phyloP scores from a whole-genome alignment of 2,329 filamentous ascomycete genomes.

The Parastagonospora avenae region DNA sequence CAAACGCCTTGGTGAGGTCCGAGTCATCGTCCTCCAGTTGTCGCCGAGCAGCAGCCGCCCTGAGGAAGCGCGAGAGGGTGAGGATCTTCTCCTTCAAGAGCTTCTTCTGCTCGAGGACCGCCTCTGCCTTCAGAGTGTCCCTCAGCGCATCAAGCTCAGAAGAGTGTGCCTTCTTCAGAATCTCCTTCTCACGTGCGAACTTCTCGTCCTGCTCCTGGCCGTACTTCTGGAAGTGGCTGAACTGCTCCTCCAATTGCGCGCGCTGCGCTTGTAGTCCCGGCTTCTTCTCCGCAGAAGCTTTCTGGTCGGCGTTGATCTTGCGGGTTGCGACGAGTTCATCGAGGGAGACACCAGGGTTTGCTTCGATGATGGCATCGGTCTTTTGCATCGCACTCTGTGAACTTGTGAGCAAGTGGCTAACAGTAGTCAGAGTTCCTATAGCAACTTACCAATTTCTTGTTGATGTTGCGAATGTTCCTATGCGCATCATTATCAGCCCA shows the following conservation, averaged over 20 bases:
- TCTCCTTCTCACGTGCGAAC: slow-evolving; percentile 62
- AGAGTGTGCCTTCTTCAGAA: slow-evolving; percentile 61
- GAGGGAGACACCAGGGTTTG: slow-evolving; percentile 72
- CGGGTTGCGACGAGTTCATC: slow-evolving; percentile 73
- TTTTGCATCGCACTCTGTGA: slow-evolving; percentile 71
- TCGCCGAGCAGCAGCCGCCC: slow-evolving; percentile 75
- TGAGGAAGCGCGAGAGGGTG: slow-evolving; percentile 77
- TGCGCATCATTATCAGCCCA: slow-evolving; percentile 18
- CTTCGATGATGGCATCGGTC: slow-evolving; percentile 70
- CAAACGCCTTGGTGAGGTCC: slow-evolving; percentile 80
- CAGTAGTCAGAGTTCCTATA: slow-evolving; percentile 1
- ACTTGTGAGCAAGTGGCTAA: slow-evolving; percentile 23
- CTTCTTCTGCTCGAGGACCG: slow-evolving; percentile 53
- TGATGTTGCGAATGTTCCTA: slow-evolving; percentile 88
- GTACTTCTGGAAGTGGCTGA: slow-evolving; percentile 75
- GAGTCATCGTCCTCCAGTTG: slow-evolving; percentile 72
- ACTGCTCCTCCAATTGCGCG: slow-evolving; percentile 73
- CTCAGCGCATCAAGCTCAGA: slow-evolving; percentile 61
- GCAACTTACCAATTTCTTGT: slow-evolving; percentile 86
- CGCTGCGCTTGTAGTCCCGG: slow-evolving; percentile 72
- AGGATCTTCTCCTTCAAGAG: slow-evolving; percentile 67
- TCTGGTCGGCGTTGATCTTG: slow-evolving; percentile 82
- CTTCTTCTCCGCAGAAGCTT: slow-evolving; percentile 77
- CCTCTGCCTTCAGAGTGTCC: slow-evolving; percentile 62
- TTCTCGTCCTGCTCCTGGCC: slow-evolving; percentile 72